Percentiles rank a stretch among this genome's conserved stretches.
phyloP scores from a whole-genome alignment of 2,329 filamentous ascomycete genomes.

The Colletotrichum tamarilloi region DNA sequence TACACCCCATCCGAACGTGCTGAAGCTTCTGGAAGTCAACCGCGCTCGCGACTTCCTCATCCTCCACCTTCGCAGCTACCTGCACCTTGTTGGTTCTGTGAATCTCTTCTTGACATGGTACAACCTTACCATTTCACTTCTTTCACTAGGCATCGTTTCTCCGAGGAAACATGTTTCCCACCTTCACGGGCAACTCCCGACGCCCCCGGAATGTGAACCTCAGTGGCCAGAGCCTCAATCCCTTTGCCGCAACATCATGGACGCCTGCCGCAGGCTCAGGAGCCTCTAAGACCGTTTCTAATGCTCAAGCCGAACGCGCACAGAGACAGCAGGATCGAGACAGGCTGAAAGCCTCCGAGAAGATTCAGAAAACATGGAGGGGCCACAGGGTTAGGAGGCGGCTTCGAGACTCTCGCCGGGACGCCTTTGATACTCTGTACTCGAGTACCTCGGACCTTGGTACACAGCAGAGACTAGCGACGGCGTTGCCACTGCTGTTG shows the following conservation, averaged over 20 bases:
- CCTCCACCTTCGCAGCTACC: not conserved
- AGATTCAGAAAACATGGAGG: constrained; percentile 85
- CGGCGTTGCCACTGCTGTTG: constrained; percentile 60
- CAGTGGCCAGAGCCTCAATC: constrained; percentile 84
- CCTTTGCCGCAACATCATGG: constrained; percentile 76
- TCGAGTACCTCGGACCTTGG: constrained; percentile 46
- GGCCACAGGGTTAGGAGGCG: constrained; percentile 73
- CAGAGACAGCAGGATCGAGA: constrained; percentile 85
- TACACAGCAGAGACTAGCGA: constrained; percentile 48
- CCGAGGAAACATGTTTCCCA: constrained; percentile 79
- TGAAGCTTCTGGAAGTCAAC: constrained; percentile 35
- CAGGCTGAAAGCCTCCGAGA: constrained; percentile 76
- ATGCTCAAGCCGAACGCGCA: constrained; percentile 87
- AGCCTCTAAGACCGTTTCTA: constrained; percentile 81
- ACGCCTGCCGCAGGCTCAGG: constrained; percentile 67
- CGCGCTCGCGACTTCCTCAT: constrained; percentile 18
- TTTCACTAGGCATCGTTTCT: not conserved
- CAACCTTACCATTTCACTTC: not conserved
- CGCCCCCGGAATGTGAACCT: constrained; percentile 94
- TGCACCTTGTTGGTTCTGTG: not conserved
- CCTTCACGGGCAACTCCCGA: constrained; percentile 89
- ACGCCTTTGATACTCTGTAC: constrained; percentile 72
- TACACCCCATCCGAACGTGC: constrained; percentile 30
- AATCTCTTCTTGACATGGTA: constrained; percentile 13
- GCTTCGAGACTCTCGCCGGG: constrained; percentile 68